Base-by-base conservation (phyloP, 257 asterid species). In the Nicotiana sylvestris region DNA sequence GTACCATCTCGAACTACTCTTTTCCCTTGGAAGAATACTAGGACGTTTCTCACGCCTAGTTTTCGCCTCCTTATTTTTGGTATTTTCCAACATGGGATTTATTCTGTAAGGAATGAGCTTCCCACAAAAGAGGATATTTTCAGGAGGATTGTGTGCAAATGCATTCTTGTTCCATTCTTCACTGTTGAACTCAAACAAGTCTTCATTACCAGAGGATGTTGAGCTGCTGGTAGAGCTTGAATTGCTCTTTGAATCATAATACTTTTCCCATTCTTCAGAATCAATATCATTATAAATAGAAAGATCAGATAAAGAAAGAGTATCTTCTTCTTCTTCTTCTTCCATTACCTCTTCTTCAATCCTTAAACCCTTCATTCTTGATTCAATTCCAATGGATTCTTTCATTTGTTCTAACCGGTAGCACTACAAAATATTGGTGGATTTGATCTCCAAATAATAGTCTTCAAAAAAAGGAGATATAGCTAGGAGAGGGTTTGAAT, bases 91-190 rank as follows among this genome's bases (percentile, higher is more conserved):
- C 2, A 21, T 70, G 43, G 87, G 88, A 76, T 84, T 79, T 33
- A 33, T 33, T 82, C 66, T 85, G 76, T 49, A 51, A 62, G 94
- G 85, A 81, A 92, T 89, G 69, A 88, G 86, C 43, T 91, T 94
- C 3, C 96, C 97, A 29, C 97, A 91, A 85, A 92, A 94, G 83
- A 92, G 65, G 86, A 92, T 87, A 86, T 82, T 87, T 61, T 91
- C 89, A 2, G 83, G 82, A 7, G 76, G 74, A 27, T 43, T 9
- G 9, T 43, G 49, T 43, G 49, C 11, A 53, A 21, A 10, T 15
- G 66, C 7, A 7, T 76, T 77, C 6, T 43, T 35, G 66, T 60
- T 78, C 49, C 49, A 43, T 43, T 43, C 49, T 43, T 43, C 49
- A 74, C 86, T 85, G 65, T 69, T 82, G 70, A 89, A 89, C 86